Base-by-base conservation (phyloP, 1,139 yeast species). In the Debaryomyces coudertii region DNA sequence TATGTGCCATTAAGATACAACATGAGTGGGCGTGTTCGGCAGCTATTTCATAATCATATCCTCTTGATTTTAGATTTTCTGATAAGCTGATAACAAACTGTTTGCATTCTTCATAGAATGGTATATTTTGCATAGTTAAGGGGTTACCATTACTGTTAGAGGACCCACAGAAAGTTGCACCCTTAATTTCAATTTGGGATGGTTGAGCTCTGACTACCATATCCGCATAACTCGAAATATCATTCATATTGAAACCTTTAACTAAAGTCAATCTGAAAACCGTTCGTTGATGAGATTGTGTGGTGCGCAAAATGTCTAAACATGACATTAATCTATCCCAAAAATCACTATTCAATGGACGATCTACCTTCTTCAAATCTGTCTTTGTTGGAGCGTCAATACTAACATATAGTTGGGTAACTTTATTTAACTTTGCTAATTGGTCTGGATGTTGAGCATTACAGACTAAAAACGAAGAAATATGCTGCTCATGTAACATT, bases 21-120 rank as follows among this genome's bases (percentile, higher is more conserved):
- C 97, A 90, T 5, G 96, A 87, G 63, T 90, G 98, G 0, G 97
- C 96, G 65, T 90, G 98, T 63, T 90, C 97, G 0, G 97, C 96
- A 7, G 97, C 97, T 48, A 90, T 73, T 41, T 84, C 95, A 60
- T 92, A 90, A 29, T 75, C 76, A 33, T 84, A 71, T 0, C 90
- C 90, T 53, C 95, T 77, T 1, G 64, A 56, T 45, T 76, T 71
- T 49, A 90, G 74, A 54, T 84, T 90, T 3, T 66, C 69, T 36
- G 81, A 78, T 53, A 90, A 77, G 9, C 70, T 73, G 44, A 73
- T 76, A 3, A 90, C 97, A 63, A 90, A 90, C 5, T 65, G 69
- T 57, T 83, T 84, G 61, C 96, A 92, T 63, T 90, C 98, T 53
- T 89, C 96, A 62, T 90, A 90, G 61, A 88, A 90, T 40, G 98